Percentiles rank a stretch among this genome's conserved stretches.
Conservation (phyloP, 495 filamentous ascomycete species). For the Lichenothelia convexa region DNA sequence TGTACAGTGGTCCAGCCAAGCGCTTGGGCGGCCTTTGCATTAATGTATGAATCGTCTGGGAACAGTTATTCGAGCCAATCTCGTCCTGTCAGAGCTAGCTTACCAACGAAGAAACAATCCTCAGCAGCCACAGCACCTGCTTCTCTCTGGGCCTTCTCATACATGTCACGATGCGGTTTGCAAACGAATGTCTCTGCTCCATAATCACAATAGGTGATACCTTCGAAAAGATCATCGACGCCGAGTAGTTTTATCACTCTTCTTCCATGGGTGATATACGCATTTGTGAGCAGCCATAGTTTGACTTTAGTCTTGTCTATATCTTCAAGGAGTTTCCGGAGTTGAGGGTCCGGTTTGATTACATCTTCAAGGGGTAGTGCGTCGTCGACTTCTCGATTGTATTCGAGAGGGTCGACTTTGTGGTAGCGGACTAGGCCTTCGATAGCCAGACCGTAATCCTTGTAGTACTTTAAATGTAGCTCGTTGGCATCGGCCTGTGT, state of each 20-base stretch:
- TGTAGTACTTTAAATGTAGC: constrained; percentile 83
- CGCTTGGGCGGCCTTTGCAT: constrained; percentile 49
- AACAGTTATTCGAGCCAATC: constrained; percentile 1
- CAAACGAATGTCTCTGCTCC: constrained; percentile 45
- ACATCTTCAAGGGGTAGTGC: constrained; percentile 74
- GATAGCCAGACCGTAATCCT: constrained; percentile 89
- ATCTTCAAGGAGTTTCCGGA: constrained; percentile 60
- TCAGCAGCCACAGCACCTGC: constrained; percentile 23
- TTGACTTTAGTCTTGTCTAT: constrained; percentile 65
- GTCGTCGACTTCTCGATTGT: constrained; percentile 89
- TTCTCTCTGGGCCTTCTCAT: constrained; percentile 46
- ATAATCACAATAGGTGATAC: constrained; percentile 88
- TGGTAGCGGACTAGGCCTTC: constrained; percentile 86
- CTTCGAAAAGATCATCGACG: constrained; percentile 79
- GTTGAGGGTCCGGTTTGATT: constrained; percentile 53
- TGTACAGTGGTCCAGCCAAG: constrained; percentile 69
- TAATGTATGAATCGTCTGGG: constrained; percentile 64
- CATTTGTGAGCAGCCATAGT: constrained; percentile 91
- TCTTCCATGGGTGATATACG: constrained; percentile 73
- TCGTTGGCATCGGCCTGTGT: constrained; percentile 51
- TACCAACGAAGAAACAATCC: constrained; percentile 59
- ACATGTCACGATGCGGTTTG: constrained; percentile 77
- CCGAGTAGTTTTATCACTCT: constrained; percentile 65
- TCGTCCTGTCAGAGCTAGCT: background rate
- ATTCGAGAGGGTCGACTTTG: constrained; percentile 86